Evolutionary conservation across 2,329 filamentous ascomycete genomes (phyloP).

Genomic region (Trichoderma citrinoviride): DNA sequence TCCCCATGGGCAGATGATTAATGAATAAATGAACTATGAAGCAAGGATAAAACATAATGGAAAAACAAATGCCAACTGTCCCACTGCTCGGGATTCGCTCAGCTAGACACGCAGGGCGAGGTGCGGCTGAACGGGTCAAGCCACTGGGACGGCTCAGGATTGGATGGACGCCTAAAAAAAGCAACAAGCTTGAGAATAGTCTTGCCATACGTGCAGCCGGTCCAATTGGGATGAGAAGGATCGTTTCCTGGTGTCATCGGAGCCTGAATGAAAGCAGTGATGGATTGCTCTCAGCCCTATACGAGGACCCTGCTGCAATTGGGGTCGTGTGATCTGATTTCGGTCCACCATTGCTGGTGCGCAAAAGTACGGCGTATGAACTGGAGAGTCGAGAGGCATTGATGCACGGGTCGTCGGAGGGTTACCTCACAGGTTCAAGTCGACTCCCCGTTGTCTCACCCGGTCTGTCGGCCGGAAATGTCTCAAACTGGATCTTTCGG

Average conservation of each 20-base stretch:
- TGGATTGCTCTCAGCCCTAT: not conserved
- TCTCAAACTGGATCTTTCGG: not conserved
- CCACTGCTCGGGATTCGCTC: slow-evolving; percentile 3
- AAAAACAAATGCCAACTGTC: slow-evolving; percentile 7
- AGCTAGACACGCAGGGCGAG: not conserved
- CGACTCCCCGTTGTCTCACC: no score
- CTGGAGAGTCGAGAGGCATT: not conserved
- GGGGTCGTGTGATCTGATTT: not conserved
- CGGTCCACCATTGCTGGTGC: not conserved
- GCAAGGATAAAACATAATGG: no score
- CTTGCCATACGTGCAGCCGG: no score
- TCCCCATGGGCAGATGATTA: not conserved
- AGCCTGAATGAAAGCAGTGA: not conserved
- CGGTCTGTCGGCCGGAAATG: slow-evolving; percentile 3
- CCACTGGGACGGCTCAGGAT: not conserved
- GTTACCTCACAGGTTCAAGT: not conserved
- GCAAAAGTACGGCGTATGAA: slow-evolving; percentile 11
- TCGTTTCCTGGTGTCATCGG: not conserved
- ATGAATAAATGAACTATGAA: no score
- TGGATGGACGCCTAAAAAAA: slow-evolving; percentile 14
- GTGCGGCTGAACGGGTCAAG: slow-evolving; percentile 13
- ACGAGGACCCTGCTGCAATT: not conserved
- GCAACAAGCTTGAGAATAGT: slow-evolving; percentile 3
- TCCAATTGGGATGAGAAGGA: not conserved
- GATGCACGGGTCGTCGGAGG: not conserved